Evolutionary conservation across 192 early-diverging fungal genomes (phyloP).

Genomic region (Spinellus fusiger): DNA sequence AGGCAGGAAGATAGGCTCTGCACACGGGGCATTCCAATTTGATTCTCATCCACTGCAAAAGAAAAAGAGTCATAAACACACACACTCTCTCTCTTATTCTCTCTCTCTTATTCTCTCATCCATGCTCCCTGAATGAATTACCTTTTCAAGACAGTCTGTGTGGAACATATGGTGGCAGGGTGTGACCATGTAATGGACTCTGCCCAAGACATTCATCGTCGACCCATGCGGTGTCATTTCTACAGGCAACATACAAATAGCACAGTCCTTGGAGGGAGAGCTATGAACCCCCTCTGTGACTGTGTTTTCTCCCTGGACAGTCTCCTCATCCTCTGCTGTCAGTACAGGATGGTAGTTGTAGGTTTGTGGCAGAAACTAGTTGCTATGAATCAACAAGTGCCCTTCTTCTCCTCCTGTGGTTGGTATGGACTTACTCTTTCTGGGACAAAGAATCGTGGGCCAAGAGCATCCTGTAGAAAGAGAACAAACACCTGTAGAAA

Average conservation of each 20-base stretch:
- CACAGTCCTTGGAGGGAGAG: slow-evolving; percentile 44
- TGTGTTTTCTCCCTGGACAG: slow-evolving; percentile 10
- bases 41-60: slow-evolving; percentile 66
- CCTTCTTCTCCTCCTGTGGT: neutral
- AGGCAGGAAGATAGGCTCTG: slow-evolving; percentile 51
- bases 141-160: slow-evolving; percentile 62
- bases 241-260: slow-evolving; percentile 60
- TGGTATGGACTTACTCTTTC: slow-evolving; percentile 37
- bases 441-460: slow-evolving; percentile 72
- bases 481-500: slow-evolving; percentile 52
- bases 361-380: slow-evolving; percentile 51
- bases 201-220: slow-evolving; percentile 40
- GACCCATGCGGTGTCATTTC: slow-evolving; percentile 32
- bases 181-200: slow-evolving; percentile 66
- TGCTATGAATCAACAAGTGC: neutral
- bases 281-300: neutral
- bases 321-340: slow-evolving; percentile 42
- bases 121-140: slow-evolving; percentile 10
- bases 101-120: neutral
- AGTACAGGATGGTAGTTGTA: slow-evolving; percentile 68
- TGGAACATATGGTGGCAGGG: slow-evolving; percentile 79
- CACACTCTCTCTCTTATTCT: neutral
- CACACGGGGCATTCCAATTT: slow-evolving; percentile 74
- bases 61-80: neutral
- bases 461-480: slow-evolving; percentile 58